Base-by-base conservation (phyloP, 345 rosid species). In the Murraya koenigii region DNA sequence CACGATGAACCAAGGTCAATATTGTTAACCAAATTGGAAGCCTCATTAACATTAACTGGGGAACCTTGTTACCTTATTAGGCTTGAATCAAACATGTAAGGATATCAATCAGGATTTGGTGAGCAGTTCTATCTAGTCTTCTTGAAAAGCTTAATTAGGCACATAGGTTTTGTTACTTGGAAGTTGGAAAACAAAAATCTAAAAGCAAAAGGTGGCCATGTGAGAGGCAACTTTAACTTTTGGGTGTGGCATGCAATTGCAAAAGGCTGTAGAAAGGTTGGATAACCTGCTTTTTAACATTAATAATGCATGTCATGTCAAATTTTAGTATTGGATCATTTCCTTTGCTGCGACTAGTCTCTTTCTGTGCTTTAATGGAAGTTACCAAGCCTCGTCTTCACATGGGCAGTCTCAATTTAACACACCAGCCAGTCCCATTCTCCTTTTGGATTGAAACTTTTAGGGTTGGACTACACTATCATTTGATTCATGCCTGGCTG, bases 141-240 rank as follows among this genome's bases (percentile, higher is more conserved):
- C 54, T 74, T 77, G 36, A 78, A 63, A 73, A 61, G 72, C 70
- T 25, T 47, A 19, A 5, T 63, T 6, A 30, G 69, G 67, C 15
- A 15, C 11, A 15, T 39, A 1, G 55, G 36, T 39, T 72, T 69
- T 25, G 56, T 28, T 0, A 44, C 69, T 19, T 62, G 39, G 78
- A 61, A 26, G 70, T 70, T 55, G 62, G 78, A 77, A 77, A 72
- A 74, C 66, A 56, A 33, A 80, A 65, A 38, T 73, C 71, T 26
- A 80, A 80, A 83, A 84, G 84, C 71, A 65, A 68, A 79, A 49
- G 71, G 55, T 20, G 74, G 80, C 85, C 90, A 85, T 84, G 90
- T 87, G 92, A 82, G 41, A 61, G 25, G 80, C 82, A 82, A 84
- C 87, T 89, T 82, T 85, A 71, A 39, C 84, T 75, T 79, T 69